Base-by-base conservation (phyloP, 495 filamentous ascomycete species). In the Talaromyces proteolyticus region DNA sequence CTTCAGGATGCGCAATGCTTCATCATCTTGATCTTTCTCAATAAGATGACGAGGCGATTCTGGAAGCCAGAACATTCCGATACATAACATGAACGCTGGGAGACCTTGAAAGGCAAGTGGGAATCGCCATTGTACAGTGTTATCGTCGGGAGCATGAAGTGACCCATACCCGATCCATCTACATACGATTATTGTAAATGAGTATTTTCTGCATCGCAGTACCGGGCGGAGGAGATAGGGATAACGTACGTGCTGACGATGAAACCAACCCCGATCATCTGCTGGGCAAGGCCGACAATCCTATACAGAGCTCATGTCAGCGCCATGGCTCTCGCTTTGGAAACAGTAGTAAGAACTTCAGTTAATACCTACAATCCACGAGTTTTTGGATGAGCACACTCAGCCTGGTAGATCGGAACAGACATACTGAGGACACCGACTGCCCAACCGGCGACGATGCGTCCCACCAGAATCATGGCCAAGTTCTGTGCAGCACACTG, bases 371-470 rank as follows among this genome's bases (percentile, higher is more conserved):
- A 45, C 43, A 80, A 61, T 19, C 79, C 80, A 59, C 74, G 70
- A 37, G 72, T 76, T 25, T 71, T 69, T 8, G 72, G 72, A 42
- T 76, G 68, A 0, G 75, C 68, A 60, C 73, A 73, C 56, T 81
- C 77, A 2, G 78, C 74, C 12, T 81, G 68, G 57, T 79, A 81
- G 19, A 84, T 77, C 7, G 78, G 80, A 42, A 81, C 77, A 41
- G 78, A 70, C 69, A 78, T 80, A 29, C 65, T 73, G 58, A 80
- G 69, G 25, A 80, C 65, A 41, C 80, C 81, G 45, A 85, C 75
- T 20, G 79, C 83, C 65, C 78, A 75, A 12, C 83, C 81, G 2
- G 79, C 73, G 4, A 85, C 63, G 44, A 85, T 81, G 29, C 82
- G 78, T 6, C 83, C 83, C 37, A 78, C 66, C 11, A 84, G 69